Base-by-base conservation (phyloP, 2,329 filamentous ascomycete genomes). In the Aspergillus sojae region DNA sequence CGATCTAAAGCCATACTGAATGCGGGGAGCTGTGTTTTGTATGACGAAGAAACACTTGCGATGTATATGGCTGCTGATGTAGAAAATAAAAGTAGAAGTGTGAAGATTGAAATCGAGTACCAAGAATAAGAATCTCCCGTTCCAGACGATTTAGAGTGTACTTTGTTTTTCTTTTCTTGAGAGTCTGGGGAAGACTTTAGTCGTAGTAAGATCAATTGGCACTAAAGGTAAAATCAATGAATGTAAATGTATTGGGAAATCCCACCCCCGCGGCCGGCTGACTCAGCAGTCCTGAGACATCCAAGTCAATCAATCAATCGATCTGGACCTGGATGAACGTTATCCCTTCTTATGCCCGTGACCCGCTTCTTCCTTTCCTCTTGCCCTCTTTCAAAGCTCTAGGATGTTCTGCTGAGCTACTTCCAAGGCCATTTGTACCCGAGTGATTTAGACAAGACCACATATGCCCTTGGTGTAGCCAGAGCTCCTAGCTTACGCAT, bases 381-480 rank as follows among this genome's bases (percentile, higher is more conserved):
- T 32, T 14, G 32, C 16, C 3, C 57, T 53, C n/a, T 32, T 26
- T 16, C 14, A 21, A 62, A 62, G 60, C 67, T 64, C 36, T 67
- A 70, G 53, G 54, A 74, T 70, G 69, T 60, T 61, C 60, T 64
- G 64, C 60, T 63, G 62, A 72, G 58, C 62, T 55, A 34, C 48
- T 58, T 41, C 12, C 52, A 54, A 53, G 69, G 71, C 48, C 75
- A 43, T 52, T 62, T 79, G 11, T 55, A 39, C 32, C 32, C 32
- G 11, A 36, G 52, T 55, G 52, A 55, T 55, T 39, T 16, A 23
- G 52, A 39, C 66, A 78, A 80, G 58, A 78, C 81, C 28, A 78
- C 80, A 34, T 79, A 81, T 66, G 77, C 80, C 57, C 71, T 84
- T 70, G 81, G 79, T 72, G 80, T 80, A 63, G 80, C 59, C 56